Evolutionary conservation across 202 grass and related monocot species (phyloP).

Genomic region (Dendrocalamus latiflorus): DNA sequence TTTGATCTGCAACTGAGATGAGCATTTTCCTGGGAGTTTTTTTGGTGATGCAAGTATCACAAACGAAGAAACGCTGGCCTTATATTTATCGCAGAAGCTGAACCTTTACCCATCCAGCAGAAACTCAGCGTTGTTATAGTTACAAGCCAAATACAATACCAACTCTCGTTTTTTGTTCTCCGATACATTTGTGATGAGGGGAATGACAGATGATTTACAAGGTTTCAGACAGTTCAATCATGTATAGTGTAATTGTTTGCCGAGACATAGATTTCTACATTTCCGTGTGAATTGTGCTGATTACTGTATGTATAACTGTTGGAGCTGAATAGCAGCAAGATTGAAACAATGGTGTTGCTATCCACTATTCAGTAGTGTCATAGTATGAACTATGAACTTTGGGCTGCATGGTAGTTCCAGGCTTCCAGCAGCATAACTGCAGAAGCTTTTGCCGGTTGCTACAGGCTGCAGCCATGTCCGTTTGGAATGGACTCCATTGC

Average conservation of each 20-base stretch:
- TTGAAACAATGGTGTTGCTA: neutral
- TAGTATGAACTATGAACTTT: neutral
- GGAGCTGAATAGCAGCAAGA: neutral
- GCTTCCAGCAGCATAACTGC: neutral
- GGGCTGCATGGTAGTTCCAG: too few relatives aligned
- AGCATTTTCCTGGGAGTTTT: neutral
- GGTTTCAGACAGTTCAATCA: neutral
- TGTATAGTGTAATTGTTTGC: constrained; percentile 14
- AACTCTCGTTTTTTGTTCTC: constrained; percentile 1
- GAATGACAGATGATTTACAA: neutral
- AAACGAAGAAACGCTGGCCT: neutral
- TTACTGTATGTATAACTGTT: neutral
- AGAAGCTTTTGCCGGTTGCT: neutral
- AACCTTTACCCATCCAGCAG: neutral
- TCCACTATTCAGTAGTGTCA: too few relatives aligned
- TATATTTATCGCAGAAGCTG: neutral
- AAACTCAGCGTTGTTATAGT: constrained; percentile 17
- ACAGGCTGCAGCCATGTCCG: too few relatives aligned
- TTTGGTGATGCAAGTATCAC: constrained; percentile 18
- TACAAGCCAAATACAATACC: constrained; percentile 26
- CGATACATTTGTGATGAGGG: neutral
- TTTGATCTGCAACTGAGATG: constrained; percentile 1
- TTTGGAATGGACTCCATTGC: too few relatives aligned
- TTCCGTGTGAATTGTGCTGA: neutral
- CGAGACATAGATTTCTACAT: neutral